A percentile compares a stretch with the other conserved stretches of the same genome.
Conservation (phyloP, 192 early-diverging fungal genomes). For the Coemansia sp. region DNA sequence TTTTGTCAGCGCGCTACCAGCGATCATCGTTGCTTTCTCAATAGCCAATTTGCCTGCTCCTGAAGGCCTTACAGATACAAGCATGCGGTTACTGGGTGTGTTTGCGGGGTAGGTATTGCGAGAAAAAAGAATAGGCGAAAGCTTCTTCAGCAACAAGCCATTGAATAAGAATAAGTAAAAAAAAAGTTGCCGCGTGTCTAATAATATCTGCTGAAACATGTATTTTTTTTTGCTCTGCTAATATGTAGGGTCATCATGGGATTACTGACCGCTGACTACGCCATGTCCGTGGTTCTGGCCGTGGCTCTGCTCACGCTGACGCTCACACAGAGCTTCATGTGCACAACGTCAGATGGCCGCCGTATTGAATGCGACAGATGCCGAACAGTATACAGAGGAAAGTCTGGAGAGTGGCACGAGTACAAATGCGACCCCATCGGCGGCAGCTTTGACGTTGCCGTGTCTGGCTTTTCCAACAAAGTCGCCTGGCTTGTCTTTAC, state of each 20-base stretch:
- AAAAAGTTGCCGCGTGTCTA: not conserved
- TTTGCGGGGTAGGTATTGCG: constrained; percentile 30
- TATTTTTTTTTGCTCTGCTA: not conserved
- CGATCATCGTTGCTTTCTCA: constrained; percentile 24
- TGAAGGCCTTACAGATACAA: constrained; percentile 27
- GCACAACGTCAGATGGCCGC: constrained; percentile 54
- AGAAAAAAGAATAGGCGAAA: too few relatives aligned
- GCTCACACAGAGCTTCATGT: constrained; percentile 63
- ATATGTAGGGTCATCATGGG: constrained; percentile 55
- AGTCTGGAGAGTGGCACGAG: constrained; percentile 35
- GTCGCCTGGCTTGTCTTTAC: constrained; percentile 72
- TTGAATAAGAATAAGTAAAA: not conserved
- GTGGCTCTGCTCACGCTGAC: constrained; percentile 60
- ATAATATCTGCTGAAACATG: not conserved
- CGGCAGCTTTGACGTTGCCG: constrained; percentile 62
- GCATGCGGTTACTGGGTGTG: constrained; percentile 51
- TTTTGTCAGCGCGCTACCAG: constrained; percentile 35
- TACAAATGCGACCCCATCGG: constrained; percentile 63
- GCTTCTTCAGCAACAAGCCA: not conserved
- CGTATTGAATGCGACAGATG: constrained; percentile 60
- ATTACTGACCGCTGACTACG: constrained; percentile 55
- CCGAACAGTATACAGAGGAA: constrained; percentile 31
- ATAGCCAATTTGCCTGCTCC: constrained; percentile 43
- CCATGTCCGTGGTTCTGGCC: constrained; percentile 60
- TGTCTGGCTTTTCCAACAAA: constrained; percentile 65